Evolutionary conservation across 345 rosid genomes (phyloP).

Genomic region (Nephelium lappaceum): DNA sequence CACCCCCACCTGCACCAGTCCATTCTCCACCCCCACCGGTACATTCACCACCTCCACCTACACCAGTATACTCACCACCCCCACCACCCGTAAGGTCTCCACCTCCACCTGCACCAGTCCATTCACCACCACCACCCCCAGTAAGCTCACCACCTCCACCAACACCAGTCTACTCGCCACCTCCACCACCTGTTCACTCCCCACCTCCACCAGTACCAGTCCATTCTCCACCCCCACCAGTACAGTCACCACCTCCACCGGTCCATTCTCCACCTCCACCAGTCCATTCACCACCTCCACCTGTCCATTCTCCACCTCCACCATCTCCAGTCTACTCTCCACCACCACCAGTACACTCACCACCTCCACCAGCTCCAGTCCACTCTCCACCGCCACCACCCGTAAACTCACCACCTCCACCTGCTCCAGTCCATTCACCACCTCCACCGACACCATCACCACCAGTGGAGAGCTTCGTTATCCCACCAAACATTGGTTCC

Average conservation of each 20-base stretch:
- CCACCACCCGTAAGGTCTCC: not conserved
- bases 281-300: not conserved
- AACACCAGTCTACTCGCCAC: slow-evolving; percentile 11
- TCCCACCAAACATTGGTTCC: slow-evolving; percentile 66
- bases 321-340: slow-evolving; percentile 26
- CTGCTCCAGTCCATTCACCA: slow-evolving; percentile 22
- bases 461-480: slow-evolving; percentile 28
- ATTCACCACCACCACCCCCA: slow-evolving; percentile 31
- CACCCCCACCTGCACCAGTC: not conserved
- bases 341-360: not conserved
- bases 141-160: slow-evolving; percentile 32
- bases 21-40: not conserved
- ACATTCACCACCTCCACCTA: not conserved
- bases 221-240: slow-evolving; percentile 11
- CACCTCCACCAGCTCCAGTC: slow-evolving; percentile 19
- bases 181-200: not conserved
- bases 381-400: slow-evolving; percentile 20
- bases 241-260: not conserved
- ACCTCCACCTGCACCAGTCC: slow-evolving; percentile 16
- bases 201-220: not conserved
- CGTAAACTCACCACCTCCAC: slow-evolving; percentile 27
- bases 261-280: not conserved
- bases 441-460: slow-evolving; percentile 34
- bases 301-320: not conserved
- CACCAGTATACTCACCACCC: not conserved